Evolutionary conservation across 768 basidiomycete species (phyloP).

Genomic region (Hydnum rufescens): DNA sequence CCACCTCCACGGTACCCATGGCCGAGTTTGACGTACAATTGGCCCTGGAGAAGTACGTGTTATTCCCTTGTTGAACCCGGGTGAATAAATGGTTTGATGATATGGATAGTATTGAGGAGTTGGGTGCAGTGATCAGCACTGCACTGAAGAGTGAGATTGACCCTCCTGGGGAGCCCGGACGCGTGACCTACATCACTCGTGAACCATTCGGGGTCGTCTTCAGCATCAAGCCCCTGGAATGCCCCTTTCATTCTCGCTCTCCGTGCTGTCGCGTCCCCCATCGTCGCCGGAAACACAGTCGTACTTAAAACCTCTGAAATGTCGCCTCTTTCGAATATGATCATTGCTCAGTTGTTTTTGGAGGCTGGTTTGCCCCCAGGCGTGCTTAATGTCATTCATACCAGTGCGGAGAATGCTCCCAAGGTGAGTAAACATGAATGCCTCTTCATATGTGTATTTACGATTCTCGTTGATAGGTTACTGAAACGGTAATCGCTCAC

Average conservation of each 20-base stretch:
- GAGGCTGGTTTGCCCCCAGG: constrained; percentile 22
- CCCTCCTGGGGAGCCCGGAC: not conserved
- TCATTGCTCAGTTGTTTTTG: constrained; percentile 18
- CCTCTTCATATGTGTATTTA: not conserved
- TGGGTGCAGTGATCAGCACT: constrained; percentile 6
- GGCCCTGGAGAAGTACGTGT: not conserved
- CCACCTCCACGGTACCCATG: constrained; percentile 5
- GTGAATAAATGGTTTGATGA: not conserved
- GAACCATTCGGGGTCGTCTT: constrained; percentile 12
- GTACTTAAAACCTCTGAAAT: constrained; percentile 19
- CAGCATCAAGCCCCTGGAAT: constrained; percentile 9
- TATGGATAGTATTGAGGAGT: constrained; percentile 10
- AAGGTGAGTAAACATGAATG: not conserved
- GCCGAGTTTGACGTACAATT: not conserved
- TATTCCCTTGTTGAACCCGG: not conserved
- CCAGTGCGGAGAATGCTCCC: constrained; percentile 13
- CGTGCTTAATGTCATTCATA: constrained; percentile 19
- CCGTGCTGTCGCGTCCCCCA: constrained; percentile 18
- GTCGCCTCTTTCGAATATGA: constrained; percentile 17
- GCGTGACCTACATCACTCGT: constrained; percentile 9
- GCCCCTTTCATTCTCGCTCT: constrained; percentile 14
- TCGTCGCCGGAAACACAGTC: constrained; percentile 21
- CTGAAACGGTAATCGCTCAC: constrained; percentile 15
- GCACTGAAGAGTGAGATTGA: constrained; percentile 10
- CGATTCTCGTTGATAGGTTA: constrained; percentile 2